phyloP scores from a whole-genome alignment of 2,329 filamentous ascomycete genomes.

The Apiospora rasikravindrae region DNA sequence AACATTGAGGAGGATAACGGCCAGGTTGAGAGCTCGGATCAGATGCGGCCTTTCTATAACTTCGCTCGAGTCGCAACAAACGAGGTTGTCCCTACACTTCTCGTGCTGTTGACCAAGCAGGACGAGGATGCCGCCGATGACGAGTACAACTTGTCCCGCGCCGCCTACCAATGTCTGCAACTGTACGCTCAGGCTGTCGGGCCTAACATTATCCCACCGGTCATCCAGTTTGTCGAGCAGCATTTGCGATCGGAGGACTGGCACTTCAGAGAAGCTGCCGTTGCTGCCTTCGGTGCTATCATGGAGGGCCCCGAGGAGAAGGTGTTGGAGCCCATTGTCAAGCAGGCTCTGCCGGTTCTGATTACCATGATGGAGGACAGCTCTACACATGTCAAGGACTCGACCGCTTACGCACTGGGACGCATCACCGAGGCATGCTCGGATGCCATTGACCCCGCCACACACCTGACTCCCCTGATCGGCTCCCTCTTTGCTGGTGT shows the following conservation, averaged over 20 bases:
- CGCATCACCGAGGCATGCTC: constrained; percentile 95
- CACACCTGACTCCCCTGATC: constrained; percentile 85
- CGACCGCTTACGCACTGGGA: constrained; percentile 92
- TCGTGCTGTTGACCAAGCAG: constrained; percentile 91
- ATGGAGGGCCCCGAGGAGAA: constrained; percentile 98
- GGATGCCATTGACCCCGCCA: constrained; percentile 83
- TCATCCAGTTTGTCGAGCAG: constrained; percentile 88
- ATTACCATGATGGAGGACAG: constrained; percentile 91
- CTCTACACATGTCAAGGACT: constrained; percentile 91
- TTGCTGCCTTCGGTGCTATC: constrained; percentile 96
- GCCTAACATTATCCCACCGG: constrained; percentile 80
- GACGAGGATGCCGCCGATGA: constrained; percentile 97
- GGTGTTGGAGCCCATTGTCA: constrained; percentile 90
- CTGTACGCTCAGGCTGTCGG: constrained; percentile 94
- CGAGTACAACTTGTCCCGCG: constrained; percentile 95
- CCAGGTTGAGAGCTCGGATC: constrained; percentile 78
- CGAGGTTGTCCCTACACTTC: constrained; percentile 91
- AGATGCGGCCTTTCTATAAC: constrained; percentile 92
- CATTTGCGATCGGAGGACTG: constrained; percentile 92
- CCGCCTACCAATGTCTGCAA: constrained; percentile 94
- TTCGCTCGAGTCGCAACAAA: constrained; percentile 91
- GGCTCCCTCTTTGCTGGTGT: constrained; percentile 88
- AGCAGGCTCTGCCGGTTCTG: constrained; percentile 90
- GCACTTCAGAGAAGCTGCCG: constrained; percentile 92
- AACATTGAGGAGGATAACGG: constrained; percentile 97